Evolutionary conservation across 2,329 filamentous ascomycete species (phyloP), one percentile per base, ranked within the genome.

Genomic region (Bipolaris victoriae): DNA sequence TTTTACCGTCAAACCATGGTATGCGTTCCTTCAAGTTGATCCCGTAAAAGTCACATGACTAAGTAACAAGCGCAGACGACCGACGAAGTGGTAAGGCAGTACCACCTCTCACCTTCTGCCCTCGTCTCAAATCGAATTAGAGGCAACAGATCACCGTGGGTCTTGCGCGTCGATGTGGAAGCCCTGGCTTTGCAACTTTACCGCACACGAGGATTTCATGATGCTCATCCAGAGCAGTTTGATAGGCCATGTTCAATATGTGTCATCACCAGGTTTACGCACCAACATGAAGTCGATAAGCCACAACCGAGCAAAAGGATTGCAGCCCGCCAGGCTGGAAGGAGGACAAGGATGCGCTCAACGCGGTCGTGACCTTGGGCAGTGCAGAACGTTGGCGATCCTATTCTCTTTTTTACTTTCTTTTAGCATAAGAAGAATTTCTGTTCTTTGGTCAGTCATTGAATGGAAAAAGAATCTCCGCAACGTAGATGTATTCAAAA

Each of bases 1-100:
- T 74, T 73, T 61, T 73, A 70, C 52, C 61, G 64, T 7, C 70
- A 72, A 48, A 61, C 65, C 3, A 53, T 72, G 26, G 70, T 73
- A 58, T 37, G 62, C 54, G 4, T n/a, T 33, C 1, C 20, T 9
- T 16, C 24, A 3, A 24, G n/a, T 20, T 2, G 11, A 15, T 7
- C 16, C 2, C 15, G 15, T 10, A 40, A 15, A 7, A 22, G 16
- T 24, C 3, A 13, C 53, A 49, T 15, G 1, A 41, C 57, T 63
- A 37, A 60, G 45, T 9, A 39, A 3, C 11, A 4, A 9, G 1
- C 15, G n/a, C 49, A 73, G 69, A 63, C 63, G 9, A 54, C 68
- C 48, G 60, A 70, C 9, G 72, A 74, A 58, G 62, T 74, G 10
- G 58, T 65, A 33, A 39, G 57, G 22, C 70, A 72, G 47, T 73